A percentile compares a stretch with the other conserved stretches of the same genome.
These are phyloP conservation scores for Tympanopsis confertula DNA, from an alignment of 2,329 filamentous ascomycete species.

Conservation along the genomic window DNA sequence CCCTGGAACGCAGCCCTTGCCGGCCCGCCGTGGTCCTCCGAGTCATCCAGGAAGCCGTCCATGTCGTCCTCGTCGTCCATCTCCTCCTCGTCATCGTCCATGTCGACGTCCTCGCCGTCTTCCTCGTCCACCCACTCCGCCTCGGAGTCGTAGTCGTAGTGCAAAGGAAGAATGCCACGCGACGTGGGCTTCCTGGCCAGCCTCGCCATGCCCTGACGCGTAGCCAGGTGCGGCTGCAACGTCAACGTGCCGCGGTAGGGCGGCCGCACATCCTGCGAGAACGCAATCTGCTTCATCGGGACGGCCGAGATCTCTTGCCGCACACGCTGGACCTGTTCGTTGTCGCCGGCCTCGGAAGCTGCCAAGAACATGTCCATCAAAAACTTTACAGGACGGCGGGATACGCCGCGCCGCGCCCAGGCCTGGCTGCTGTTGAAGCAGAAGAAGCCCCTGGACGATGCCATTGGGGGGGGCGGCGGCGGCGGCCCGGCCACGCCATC, in stretches of 20 bases:
- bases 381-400: slow-evolving; percentile 34
- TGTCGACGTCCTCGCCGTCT: slow-evolving; percentile 58
- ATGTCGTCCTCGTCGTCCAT: slow-evolving; percentile 61
- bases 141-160: slow-evolving; percentile 81
- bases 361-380: slow-evolving; percentile 26
- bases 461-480: not conserved
- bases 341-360: slow-evolving; percentile 19
- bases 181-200: slow-evolving; percentile 41
- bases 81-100: slow-evolving; percentile 51
- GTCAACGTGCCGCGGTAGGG: slow-evolving; percentile 67
- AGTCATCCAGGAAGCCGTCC: slow-evolving; percentile 82
- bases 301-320: slow-evolving; percentile 30
- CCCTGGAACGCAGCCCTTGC: slow-evolving; percentile 28
- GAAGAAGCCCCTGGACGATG: not conserved
- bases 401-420: not conserved
- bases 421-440: not conserved
- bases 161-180: slow-evolving; percentile 43
- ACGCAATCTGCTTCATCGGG: slow-evolving; percentile 51
- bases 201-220: slow-evolving; percentile 31
- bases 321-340: slow-evolving; percentile 8
- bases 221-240: slow-evolving; percentile 34
- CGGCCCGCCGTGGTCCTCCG: slow-evolving; percentile 47
- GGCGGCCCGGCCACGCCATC: slow-evolving; percentile 21
- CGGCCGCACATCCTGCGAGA: slow-evolving; percentile 54
- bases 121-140: slow-evolving; percentile 65